A percentile compares a stretch with the other conserved stretches of the same genome.
These are phyloP conservation scores for Umbilicus rupestris DNA, from an alignment of 164 flowering plant genomes.

Conservation along the genomic window DNA sequence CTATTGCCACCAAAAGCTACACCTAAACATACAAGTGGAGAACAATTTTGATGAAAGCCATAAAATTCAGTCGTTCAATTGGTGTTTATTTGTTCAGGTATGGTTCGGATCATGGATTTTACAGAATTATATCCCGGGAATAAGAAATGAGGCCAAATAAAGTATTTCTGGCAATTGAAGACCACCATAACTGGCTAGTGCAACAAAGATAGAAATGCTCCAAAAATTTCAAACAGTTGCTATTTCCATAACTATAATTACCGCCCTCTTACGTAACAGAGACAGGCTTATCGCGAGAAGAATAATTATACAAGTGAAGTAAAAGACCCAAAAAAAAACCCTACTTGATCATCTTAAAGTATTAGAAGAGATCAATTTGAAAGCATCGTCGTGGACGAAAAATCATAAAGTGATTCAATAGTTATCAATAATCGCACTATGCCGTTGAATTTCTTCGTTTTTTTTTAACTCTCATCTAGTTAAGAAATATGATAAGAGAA, in stretches of 20 bases:
- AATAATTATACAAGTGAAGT: background rate
- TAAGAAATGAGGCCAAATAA: background rate
- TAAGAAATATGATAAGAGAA: background rate
- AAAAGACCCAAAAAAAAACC: background rate
- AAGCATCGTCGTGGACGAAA: too few relatives aligned
- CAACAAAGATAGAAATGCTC: background rate
- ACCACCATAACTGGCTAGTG: background rate
- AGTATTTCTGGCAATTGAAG: background rate
- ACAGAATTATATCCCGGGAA: too few relatives aligned
- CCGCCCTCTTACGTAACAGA: background rate
- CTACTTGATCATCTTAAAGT: background rate
- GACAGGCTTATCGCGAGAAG: background rate
- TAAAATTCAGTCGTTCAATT: background rate
- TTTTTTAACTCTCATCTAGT: background rate
- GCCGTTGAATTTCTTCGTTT: background rate
- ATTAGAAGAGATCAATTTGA: background rate
- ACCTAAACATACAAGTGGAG: too few relatives aligned
- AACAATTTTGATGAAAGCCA: background rate
- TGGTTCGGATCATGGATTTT: background rate
- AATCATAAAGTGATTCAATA: background rate
- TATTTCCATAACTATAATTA: background rate
- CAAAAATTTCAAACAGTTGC: background rate
- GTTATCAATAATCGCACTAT: background rate
- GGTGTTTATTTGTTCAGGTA: background rate
- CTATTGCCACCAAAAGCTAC: constrained; percentile 94